phyloP scores from a whole-genome alignment of 305 asterid species.

The Plantago lanceolata region DNA sequence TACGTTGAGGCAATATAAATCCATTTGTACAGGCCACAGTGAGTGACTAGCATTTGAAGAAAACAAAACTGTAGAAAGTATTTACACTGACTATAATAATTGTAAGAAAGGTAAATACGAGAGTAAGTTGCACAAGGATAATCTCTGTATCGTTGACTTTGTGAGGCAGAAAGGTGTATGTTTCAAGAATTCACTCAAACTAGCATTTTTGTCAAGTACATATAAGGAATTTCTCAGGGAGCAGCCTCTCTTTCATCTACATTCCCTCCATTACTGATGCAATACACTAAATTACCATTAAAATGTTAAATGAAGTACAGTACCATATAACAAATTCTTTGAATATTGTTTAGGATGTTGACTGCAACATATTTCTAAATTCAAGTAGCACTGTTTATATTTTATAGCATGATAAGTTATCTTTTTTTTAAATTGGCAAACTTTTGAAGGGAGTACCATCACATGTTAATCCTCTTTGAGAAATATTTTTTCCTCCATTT shows the following conservation, averaged over 20 bases:
- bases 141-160: background rate
- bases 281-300: background rate
- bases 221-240: background rate
- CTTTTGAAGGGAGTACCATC: too few relatives aligned
- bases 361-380: background rate
- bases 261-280: too few relatives aligned
- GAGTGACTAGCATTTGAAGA: background rate
- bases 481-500: background rate
- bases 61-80: constrained; percentile 11
- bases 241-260: background rate
- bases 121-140: background rate
- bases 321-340: background rate
- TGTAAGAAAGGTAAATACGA: background rate
- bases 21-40: background rate
- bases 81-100: background rate
- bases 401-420: background rate
- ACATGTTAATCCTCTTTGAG: background rate
- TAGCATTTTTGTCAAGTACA: background rate
- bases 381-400: background rate
- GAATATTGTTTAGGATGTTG: background rate
- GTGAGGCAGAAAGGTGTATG: background rate
- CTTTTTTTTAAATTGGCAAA: background rate
- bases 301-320: background rate
- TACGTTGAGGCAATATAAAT: constrained; percentile 8
- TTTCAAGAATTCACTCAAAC: background rate